phyloP scores from a whole-genome alignment of 2,329 filamentous ascomycete species.

The Microsporum canis region DNA sequence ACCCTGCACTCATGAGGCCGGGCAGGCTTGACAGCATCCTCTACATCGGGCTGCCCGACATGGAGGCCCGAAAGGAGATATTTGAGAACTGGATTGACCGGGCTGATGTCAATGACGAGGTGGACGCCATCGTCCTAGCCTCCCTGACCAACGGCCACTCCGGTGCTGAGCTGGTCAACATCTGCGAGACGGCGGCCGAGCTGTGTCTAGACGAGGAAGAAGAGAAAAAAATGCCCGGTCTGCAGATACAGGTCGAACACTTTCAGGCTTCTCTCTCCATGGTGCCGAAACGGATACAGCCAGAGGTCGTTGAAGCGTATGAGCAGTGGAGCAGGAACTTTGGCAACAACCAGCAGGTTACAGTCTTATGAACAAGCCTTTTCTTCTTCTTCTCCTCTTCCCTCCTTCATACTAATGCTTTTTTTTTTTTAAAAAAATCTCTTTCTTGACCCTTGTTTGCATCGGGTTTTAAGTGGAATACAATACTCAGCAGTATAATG shows the following conservation, averaged over 20 bases:
- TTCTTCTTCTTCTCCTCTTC: not conserved
- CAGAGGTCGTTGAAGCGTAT: slow-evolving; percentile 47
- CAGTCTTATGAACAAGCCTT: not conserved
- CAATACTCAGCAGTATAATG: too few relatives aligned
- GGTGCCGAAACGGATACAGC: slow-evolving; percentile 49
- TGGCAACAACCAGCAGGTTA: slow-evolving; percentile 5
- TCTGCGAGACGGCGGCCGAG: slow-evolving; percentile 44
- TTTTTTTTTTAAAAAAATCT: not conserved
- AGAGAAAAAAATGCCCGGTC: slow-evolving; percentile 21
- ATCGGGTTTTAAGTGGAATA: too few relatives aligned
- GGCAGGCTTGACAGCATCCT: slow-evolving; percentile 76
- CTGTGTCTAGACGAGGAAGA: slow-evolving; percentile 43
- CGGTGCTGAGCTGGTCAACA: slow-evolving; percentile 66
- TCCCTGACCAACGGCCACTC: slow-evolving; percentile 62
- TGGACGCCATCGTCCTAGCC: slow-evolving; percentile 56
- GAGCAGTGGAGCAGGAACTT: slow-evolving; percentile 40
- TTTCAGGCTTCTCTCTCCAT: slow-evolving; percentile 34
- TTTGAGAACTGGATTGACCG: slow-evolving; percentile 55
- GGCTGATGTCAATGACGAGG: slow-evolving; percentile 49
- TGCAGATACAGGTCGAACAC: slow-evolving; percentile 33
- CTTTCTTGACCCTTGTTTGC: not conserved
- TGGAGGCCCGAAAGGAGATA: slow-evolving; percentile 62
- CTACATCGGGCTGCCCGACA: slow-evolving; percentile 73
- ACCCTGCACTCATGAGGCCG: slow-evolving; percentile 72
- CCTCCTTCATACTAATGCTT: not conserved